Conservation (phyloP, 1,139 yeast genomes). For the Yamadazyma diospyri region DNA sequence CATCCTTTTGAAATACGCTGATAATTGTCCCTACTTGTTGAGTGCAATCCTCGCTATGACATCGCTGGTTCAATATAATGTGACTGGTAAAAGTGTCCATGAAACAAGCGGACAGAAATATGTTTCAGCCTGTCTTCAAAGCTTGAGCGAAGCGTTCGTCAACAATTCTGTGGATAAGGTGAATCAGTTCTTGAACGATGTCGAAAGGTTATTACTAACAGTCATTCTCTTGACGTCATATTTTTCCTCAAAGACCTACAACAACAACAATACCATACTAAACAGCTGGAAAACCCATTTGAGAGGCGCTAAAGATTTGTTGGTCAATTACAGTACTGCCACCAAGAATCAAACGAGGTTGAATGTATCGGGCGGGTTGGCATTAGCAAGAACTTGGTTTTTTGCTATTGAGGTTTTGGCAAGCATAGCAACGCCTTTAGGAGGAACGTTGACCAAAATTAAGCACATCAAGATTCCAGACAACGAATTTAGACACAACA, state of each 20-base stretch:
- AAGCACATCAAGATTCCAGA: background rate
- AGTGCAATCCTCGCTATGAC: conserved; percentile 34
- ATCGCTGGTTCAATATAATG: conserved; percentile 37
- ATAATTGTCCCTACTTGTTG: conserved; percentile 33
- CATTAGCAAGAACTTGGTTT: conserved; percentile 45
- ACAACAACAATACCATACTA: conserved; percentile 17
- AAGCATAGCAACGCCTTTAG: conserved; percentile 27
- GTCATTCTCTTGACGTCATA: conserved; percentile 35
- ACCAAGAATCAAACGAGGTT: conserved; percentile 14
- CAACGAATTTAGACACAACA: too few relatives aligned
- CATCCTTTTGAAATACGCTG: conserved; percentile 31
- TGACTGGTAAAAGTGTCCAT: conserved; percentile 28
- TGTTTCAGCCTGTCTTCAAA: conserved; percentile 28
- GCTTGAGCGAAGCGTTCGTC: conserved; percentile 31
- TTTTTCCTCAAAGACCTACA: conserved; percentile 30
- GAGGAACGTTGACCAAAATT: conserved; percentile 23
- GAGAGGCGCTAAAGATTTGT: conserved; percentile 39
- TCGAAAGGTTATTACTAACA: conserved; percentile 37
- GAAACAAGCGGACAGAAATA: conserved; percentile 30
- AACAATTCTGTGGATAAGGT: conserved; percentile 16
- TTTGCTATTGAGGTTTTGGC: conserved; percentile 42
- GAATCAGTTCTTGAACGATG: conserved; percentile 23
- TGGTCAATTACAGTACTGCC: conserved; percentile 28
- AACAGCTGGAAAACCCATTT: conserved; percentile 39
- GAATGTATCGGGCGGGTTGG: conserved; percentile 33